Evolutionary conservation across 2,329 filamentous ascomycete species (phyloP), one percentile per base, ranked within the genome.

Genomic region (Lojkania enalia): DNA sequence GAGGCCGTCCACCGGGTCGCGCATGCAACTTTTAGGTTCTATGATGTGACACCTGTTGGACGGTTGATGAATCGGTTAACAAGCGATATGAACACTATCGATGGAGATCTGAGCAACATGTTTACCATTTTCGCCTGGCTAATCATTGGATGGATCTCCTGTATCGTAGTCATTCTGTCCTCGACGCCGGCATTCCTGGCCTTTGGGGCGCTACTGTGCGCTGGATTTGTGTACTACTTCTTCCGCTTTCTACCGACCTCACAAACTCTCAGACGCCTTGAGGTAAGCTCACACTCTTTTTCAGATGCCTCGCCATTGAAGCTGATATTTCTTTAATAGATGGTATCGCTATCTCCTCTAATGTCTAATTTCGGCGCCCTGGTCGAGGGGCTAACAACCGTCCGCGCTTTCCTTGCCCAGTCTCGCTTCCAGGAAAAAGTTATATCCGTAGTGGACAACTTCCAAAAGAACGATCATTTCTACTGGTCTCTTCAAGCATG

Each of bases 381-480:
- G 31, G 77, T 95, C 2, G 87, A 95, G 48, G 91, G 91, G 0
- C 73, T 96, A 6, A 90, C 88, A 0, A 96, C 91, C 0, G 90
- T 96, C 79, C 91, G 61, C 37, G 90, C 91, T 0, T 92, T 95
- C 64, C 83, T 80, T 37, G 89, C 86, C 1, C 86, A 95, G 56
- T 74, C 79, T 3, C 84, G 87, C 40, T 96, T 96, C 61, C 89
- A 95, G 61, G 80, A 84, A 50, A 81, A 85, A 39, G 88, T 95
- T 40, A 85, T 96, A 23, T 74, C 79, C 2, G 90, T 90, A 0
- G 90, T 90, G 0, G 90, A 96, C 61, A 84, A 84, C 14, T 96
- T 96, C 63, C 91, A 96, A 66, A 90, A 90, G 64, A 94, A 95
- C 80, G 91, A 96, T 60, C 91, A 96, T 66, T 95, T 96, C 71